Conservation (phyloP, 345 rosid genomes). For the Kernera saxatilis region DNA sequence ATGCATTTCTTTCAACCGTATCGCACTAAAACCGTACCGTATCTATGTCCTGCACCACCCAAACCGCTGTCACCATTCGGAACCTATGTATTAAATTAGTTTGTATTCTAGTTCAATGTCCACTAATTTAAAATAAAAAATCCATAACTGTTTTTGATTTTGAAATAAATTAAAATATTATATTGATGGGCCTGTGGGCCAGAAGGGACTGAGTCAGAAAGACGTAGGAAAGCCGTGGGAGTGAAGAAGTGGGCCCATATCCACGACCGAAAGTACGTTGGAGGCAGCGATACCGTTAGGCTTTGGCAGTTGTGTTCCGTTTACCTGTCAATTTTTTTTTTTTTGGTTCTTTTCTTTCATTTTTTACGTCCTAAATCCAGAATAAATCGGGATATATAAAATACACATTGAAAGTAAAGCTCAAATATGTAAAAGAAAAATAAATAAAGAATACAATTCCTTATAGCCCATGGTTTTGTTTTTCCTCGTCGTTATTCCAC, state of each 20-base stretch:
- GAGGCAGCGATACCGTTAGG: slow-evolving; percentile 29
- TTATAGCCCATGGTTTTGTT: not conserved
- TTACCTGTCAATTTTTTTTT: not conserved
- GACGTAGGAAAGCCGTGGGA: slow-evolving; percentile 20
- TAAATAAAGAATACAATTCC: slow-evolving; percentile 7
- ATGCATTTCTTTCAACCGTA: too few relatives aligned
- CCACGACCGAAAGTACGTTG: slow-evolving; percentile 29
- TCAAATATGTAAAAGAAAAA: not conserved
- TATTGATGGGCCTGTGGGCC: slow-evolving; percentile 26
- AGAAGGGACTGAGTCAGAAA: slow-evolving; percentile 24
- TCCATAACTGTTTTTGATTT: not conserved
- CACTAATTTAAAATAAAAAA: not conserved
- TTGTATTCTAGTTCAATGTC: not conserved
- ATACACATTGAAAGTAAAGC: not conserved
- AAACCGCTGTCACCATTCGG: too few relatives aligned
- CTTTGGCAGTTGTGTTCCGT: slow-evolving; percentile 31
- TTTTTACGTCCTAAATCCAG: not conserved
- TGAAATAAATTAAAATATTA: not conserved
- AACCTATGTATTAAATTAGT: not conserved
- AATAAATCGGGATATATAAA: not conserved
- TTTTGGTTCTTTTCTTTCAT: not conserved
- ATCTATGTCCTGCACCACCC: too few relatives aligned
- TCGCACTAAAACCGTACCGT: too few relatives aligned
- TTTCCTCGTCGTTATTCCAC: slow-evolving; percentile 15
- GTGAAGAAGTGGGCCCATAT: slow-evolving; percentile 28